Percentiles rank a stretch among this genome's conserved stretches.
Conservation (phyloP, 1,139 yeast species). For the Candida smagusa region DNA sequence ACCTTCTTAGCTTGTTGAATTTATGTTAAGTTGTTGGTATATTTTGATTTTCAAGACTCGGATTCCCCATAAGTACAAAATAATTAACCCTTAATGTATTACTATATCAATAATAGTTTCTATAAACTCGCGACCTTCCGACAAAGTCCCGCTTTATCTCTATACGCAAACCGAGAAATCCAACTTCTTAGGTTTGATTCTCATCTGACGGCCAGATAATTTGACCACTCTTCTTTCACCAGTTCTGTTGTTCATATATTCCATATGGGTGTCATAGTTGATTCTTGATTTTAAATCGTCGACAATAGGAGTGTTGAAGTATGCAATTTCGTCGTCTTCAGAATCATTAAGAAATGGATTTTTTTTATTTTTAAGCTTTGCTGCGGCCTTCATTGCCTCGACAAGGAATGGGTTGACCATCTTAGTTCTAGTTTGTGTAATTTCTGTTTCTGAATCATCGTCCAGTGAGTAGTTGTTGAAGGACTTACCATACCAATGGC, state of each 20-base stretch:
- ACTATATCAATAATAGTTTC: no score
- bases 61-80: no score
- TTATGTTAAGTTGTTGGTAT: no score
- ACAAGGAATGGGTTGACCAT: constrained; percentile 12
- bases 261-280: constrained; percentile 39
- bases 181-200: constrained; percentile 40
- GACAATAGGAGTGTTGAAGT: constrained; percentile 5
- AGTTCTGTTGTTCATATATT: constrained; percentile 35
- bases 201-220: constrained; percentile 32
- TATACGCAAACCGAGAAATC: constrained; percentile 21
- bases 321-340: constrained; percentile 1
- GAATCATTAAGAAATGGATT: constrained; percentile 2
- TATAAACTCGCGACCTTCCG: not conserved
- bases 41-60: no score
- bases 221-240: constrained; percentile 35
- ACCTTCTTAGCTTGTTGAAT: no score
- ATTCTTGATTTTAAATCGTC: constrained; percentile 10
- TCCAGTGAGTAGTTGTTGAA: constrained; percentile 26
- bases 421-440: constrained; percentile 4
- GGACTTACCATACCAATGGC: constrained; percentile 39
- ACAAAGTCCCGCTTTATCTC: constrained; percentile 2
- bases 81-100: no score
- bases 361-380: constrained; percentile 3
- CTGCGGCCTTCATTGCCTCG: constrained; percentile 7
- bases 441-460: constrained; percentile 22